These are phyloP conservation scores for Prototheca wickerhamii DNA, from an alignment of 163 green algal genomes.

Conservation along the genomic window DNA sequence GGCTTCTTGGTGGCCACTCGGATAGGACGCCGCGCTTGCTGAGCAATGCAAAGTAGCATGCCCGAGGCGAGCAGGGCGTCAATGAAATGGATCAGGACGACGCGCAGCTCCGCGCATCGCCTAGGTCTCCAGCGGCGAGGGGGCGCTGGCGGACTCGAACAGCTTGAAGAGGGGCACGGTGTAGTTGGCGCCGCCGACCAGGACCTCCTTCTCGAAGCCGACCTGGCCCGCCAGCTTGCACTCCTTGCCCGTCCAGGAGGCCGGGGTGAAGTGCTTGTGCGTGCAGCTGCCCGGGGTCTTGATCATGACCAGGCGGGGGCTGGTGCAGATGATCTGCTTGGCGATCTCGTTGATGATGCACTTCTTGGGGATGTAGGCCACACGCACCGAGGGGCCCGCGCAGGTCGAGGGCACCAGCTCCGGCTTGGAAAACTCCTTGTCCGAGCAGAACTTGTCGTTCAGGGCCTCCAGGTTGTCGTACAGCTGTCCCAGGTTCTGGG, in stretches of 20 bases:
- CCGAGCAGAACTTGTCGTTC: slow-evolving; percentile 11
- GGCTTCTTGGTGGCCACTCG: no score
- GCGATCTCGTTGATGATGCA: slow-evolving; percentile 12
- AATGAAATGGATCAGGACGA: no score
- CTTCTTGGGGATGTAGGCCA: slow-evolving; percentile 19
- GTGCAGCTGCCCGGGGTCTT: slow-evolving; percentile 16
- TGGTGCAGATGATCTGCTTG: slow-evolving; percentile 17
- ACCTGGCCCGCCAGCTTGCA: slow-evolving; percentile 20
- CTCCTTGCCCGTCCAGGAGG: slow-evolving; percentile 15
- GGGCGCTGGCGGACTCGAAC: no score
- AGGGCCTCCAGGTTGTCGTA: slow-evolving; percentile 4
- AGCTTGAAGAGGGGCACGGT: slow-evolving; percentile 8
- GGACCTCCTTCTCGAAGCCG: slow-evolving; percentile 7
- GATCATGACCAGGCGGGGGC: slow-evolving; percentile 15
- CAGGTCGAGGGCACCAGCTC: slow-evolving; percentile 12
- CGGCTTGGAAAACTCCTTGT: slow-evolving; percentile 4
- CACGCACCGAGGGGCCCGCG: slow-evolving; percentile 11
- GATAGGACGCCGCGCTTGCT: no score
- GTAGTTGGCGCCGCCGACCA: slow-evolving; percentile 18
- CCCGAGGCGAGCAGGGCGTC: no score
- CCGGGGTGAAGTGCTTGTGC: slow-evolving; percentile 8
- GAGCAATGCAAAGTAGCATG: no score
- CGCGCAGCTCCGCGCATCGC: no score
- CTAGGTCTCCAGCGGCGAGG: no score
- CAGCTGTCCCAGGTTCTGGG: slow-evolving; percentile 10